Evolutionary conservation across 768 basidiomycete genomes (phyloP), one percentile per base, ranked within the genome.

Genomic region (Pulveroboletus sp.): DNA sequence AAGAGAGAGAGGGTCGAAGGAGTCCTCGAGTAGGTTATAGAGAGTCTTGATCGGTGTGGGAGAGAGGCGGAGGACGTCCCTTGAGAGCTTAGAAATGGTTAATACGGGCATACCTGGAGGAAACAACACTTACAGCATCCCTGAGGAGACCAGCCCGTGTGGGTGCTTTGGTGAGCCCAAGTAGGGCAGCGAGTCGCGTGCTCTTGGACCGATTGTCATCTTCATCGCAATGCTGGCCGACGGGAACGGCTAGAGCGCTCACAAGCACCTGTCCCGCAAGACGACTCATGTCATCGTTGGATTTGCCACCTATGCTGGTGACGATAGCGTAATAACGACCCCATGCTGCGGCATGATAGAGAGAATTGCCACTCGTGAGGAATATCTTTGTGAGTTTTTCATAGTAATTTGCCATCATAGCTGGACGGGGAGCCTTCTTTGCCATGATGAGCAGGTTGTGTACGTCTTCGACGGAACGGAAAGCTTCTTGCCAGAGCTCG

Each of bases 361-460:
- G 75, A 4, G 92, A 86, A 60, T 93, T 95, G 14, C 92, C 89
- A 53, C 88, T 91, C 76, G 93, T 95, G 61, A 94, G 77, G 76
- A 97, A 99, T 56, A 99, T 95, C 64, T 86, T 88, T 38, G 94
- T 90, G 56, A 97, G 82, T 71, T 98, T 97, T 69, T 97, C 93
- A 72, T 98, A 98, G 72, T 97, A 98, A 69, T 90, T 93, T 51
- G 93, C 92, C 94, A 98, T 97, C 93, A 97, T 95, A 11, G 85
- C 79, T 0, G 92, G 91, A 31, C 92, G 84, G 1, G 93, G 91
- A 0, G 90, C 83, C 70, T 93, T 95, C 69, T 95, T 95, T 27
- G 89, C 87, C 81, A 92, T 84, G 10, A 85, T 89, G 57, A 99
- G 82, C 32, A 98, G 79, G 61, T 93, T 93, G 73, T 98, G 95